These are phyloP conservation scores for Backusella parvicylindrica DNA, from an alignment of 192 early-diverging fungal species.

Conservation along the genomic window DNA sequence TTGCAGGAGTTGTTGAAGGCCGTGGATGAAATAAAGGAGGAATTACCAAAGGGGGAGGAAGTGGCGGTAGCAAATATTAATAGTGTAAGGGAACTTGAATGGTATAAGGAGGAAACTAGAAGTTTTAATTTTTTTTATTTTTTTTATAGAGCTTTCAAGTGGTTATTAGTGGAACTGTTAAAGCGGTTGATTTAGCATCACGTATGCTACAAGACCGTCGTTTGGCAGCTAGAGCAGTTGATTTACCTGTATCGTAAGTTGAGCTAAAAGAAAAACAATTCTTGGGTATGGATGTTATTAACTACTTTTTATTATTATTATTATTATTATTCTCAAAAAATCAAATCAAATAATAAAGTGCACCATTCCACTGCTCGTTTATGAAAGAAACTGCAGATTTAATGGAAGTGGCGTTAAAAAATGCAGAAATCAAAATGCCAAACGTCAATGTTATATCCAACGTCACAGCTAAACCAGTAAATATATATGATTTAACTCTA, in stretches of 20 bases:
- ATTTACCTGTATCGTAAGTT: slow-evolving; percentile 83
- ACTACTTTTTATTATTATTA: no score
- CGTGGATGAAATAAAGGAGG: slow-evolving; percentile 61
- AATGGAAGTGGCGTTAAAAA: slow-evolving; percentile 68
- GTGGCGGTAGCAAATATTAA: slow-evolving; percentile 91
- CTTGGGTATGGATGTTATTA: no score
- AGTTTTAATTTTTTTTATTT: background rate
- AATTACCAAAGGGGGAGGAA: slow-evolving; percentile 67
- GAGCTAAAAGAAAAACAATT: background rate
- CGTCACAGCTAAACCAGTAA: slow-evolving; percentile 82
- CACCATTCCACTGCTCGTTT: slow-evolving; percentile 93
- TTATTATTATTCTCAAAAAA: no score
- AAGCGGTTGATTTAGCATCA: slow-evolving; percentile 86
- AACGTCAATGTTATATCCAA: slow-evolving; percentile 88
- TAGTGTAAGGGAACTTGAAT: slow-evolving; percentile 40
- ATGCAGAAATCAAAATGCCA: slow-evolving; percentile 67
- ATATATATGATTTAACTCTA: background rate
- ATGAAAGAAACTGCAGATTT: slow-evolving; percentile 82
- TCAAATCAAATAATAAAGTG: slow-evolving; percentile 41
- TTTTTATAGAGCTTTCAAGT: slow-evolving; percentile 62
- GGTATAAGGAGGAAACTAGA: background rate
- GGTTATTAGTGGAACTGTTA: slow-evolving; percentile 85
- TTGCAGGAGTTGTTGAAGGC: slow-evolving; percentile 67
- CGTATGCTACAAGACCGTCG: slow-evolving; percentile 75
- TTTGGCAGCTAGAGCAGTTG: slow-evolving; percentile 84